These are phyloP conservation scores for Fistulina hepatica DNA, from an alignment of 1,284 basidiomycete genomes.

Conservation along the genomic window DNA sequence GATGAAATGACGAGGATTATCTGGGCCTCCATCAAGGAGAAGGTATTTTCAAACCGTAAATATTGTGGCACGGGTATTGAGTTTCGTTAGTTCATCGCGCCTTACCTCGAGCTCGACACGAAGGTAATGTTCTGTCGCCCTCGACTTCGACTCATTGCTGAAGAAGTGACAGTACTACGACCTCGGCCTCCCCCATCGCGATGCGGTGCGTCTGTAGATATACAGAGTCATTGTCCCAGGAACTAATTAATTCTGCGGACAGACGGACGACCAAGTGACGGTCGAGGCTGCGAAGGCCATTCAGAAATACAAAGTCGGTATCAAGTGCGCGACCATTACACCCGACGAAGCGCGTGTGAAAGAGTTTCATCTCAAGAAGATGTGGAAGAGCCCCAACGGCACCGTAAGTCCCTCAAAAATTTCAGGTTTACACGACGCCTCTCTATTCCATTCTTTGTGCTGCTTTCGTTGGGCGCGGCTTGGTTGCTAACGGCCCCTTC, in stretches of 20 bases:
- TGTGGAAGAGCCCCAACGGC: constrained; percentile 95
- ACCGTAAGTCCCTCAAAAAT: constrained; percentile 44
- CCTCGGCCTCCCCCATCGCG: constrained; percentile 86
- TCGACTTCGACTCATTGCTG: too few relatives aligned
- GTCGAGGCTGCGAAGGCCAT: constrained; percentile 91
- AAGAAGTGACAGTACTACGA: too few relatives aligned
- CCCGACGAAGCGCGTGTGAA: constrained; percentile 92
- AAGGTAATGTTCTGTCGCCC: too few relatives aligned
- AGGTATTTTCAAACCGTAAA: constrained; percentile 40
- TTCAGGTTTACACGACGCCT: not conserved
- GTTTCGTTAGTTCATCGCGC: constrained; percentile 71
- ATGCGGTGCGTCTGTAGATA: constrained; percentile 44
- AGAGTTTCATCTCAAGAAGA: constrained; percentile 96
- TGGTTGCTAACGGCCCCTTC: not conserved
- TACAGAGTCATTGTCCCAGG: not conserved
- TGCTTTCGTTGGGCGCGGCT: constrained; percentile 3
- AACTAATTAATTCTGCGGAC: constrained; percentile 5
- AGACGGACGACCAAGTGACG: constrained; percentile 94
- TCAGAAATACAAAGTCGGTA: constrained; percentile 81
- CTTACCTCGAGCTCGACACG: constrained; percentile 91
- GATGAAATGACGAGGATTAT: constrained; percentile 98
- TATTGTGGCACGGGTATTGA: constrained; percentile 1
- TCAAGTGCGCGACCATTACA: constrained; percentile 97
- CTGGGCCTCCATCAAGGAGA: constrained; percentile 97
- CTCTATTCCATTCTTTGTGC: constrained; percentile 8